Conservation (phyloP, 768 basidiomycete genomes). For the Pleurotus tuber-regium region DNA sequence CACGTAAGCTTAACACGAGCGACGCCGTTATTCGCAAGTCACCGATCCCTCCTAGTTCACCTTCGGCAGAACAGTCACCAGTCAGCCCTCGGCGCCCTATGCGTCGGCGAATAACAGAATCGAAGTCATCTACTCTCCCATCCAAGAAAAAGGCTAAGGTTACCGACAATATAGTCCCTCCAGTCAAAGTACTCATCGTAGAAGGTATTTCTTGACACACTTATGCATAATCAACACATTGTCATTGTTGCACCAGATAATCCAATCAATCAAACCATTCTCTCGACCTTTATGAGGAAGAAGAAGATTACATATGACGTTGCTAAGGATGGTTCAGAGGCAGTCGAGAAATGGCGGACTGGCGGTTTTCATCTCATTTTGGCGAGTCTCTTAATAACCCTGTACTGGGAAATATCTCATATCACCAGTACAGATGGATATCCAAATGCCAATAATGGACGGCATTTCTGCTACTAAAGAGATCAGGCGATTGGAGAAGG, state of each 20-base stretch:
- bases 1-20: slow-evolving; percentile 2
- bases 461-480: slow-evolving; percentile 97
- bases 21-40: slow-evolving; percentile 8
- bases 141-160: slow-evolving; percentile 50
- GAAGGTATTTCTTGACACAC: slow-evolving; percentile 63
- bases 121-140: slow-evolving; percentile 26
- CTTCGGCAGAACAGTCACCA: slow-evolving; percentile 7
- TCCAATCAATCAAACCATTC: slow-evolving; percentile 95
- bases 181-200: slow-evolving; percentile 96
- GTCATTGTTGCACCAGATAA: slow-evolving; percentile 58
- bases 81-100: slow-evolving; percentile 11
- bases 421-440: slow-evolving; percentile 82
- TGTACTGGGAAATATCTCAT: slow-evolving; percentile 6
- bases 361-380: slow-evolving; percentile 95
- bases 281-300: slow-evolving; percentile 95
- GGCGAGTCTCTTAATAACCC: slow-evolving; percentile 45
- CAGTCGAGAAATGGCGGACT: slow-evolving; percentile 91
- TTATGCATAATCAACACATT: background rate
- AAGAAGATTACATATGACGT: slow-evolving; percentile 95
- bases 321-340: slow-evolving; percentile 93
- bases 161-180: slow-evolving; percentile 83
- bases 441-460: slow-evolving; percentile 99
- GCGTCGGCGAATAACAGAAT: slow-evolving; percentile 22
- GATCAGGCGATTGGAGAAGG: slow-evolving; percentile 82
- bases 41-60: slow-evolving; percentile 15